Evolutionary conservation across 1,284 basidiomycete genomes (phyloP).

Genomic region (Fomitopsis betulina): DNA sequence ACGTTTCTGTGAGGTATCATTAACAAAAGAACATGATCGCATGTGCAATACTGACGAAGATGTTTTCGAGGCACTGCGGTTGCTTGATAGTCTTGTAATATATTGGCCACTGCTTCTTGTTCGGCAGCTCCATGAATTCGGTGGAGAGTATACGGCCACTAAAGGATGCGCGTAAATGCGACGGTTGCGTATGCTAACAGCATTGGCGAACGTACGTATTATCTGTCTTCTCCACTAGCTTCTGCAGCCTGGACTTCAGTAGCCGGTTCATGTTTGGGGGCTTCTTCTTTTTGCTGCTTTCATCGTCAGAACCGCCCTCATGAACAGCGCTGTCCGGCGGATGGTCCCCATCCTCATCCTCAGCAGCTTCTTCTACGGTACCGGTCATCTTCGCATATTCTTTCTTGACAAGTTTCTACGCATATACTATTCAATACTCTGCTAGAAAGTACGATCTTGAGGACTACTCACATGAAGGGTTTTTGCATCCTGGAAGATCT

Average conservation of each 20-base stretch:
- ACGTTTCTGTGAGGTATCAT: conserved; percentile 49
- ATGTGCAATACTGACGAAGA: conserved; percentile 52
- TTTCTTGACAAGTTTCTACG: conserved; percentile 63
- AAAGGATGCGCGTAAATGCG: neutral
- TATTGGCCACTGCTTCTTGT: conserved; percentile 72
- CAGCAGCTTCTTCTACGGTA: conserved; percentile 28
- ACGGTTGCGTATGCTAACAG: neutral
- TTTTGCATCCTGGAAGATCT: conserved; percentile 83
- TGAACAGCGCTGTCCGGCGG: conserved; percentile 27
- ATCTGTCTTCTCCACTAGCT: conserved; percentile 66
- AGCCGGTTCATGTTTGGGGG: conserved; percentile 55
- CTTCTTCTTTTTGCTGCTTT: conserved; percentile 52
- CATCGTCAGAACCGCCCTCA: conserved; percentile 32
- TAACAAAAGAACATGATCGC: neutral
- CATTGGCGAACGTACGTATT: conserved; percentile 41
- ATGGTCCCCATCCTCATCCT: conserved; percentile 36
- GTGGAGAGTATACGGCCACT: too few species aligned
- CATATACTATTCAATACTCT: neutral
- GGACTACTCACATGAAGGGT: conserved; percentile 43
- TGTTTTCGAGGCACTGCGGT: conserved; percentile 79
- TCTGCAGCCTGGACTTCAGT: conserved; percentile 63
- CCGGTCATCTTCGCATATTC: conserved; percentile 58
- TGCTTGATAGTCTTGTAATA: conserved; percentile 86
- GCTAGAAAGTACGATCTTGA: neutral
- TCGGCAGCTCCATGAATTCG: conserved; percentile 65